Percentiles rank a stretch among this genome's conserved stretches.
These are phyloP conservation scores for Glomus cerebriforme DNA, from an alignment of 192 early-diverging fungal species.

Conservation along the genomic window DNA sequence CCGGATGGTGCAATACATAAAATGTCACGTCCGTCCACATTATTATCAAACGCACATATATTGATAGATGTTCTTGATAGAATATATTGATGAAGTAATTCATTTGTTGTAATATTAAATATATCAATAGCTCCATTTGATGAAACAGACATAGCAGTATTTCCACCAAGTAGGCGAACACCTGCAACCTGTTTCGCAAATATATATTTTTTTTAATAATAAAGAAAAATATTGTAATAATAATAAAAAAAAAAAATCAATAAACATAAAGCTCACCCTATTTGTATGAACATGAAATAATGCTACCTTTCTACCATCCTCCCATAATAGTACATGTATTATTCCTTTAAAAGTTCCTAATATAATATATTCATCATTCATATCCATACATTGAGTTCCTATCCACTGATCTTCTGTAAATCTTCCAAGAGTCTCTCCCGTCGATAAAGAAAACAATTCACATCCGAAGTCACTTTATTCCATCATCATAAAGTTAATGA, in stretches of 20 bases:
- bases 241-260: background rate
- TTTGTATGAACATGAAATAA: background rate
- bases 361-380: conserved; percentile 15
- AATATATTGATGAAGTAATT: background rate
- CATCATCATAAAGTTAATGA: background rate
- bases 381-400: conserved; percentile 18
- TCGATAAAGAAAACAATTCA: conserved; percentile 4
- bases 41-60: background rate
- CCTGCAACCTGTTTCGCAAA: background rate
- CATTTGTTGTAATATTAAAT: background rate
- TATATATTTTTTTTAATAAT: background rate
- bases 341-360: conserved; percentile 12
- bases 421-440: background rate
- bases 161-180: conserved; percentile 1
- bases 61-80: background rate
- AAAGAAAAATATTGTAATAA: background rate
- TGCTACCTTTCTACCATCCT: conserved; percentile 12
- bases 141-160: conserved; percentile 10
- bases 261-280: background rate
- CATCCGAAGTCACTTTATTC: background rate
- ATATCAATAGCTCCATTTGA: conserved; percentile 12
- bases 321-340: conserved; percentile 1
- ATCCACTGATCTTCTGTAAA: background rate
- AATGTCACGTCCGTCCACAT: background rate
- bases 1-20: conserved; percentile 12